Conservation (phyloP, 2,329 filamentous ascomycete species). For the Fusarium keratoplasticum region DNA sequence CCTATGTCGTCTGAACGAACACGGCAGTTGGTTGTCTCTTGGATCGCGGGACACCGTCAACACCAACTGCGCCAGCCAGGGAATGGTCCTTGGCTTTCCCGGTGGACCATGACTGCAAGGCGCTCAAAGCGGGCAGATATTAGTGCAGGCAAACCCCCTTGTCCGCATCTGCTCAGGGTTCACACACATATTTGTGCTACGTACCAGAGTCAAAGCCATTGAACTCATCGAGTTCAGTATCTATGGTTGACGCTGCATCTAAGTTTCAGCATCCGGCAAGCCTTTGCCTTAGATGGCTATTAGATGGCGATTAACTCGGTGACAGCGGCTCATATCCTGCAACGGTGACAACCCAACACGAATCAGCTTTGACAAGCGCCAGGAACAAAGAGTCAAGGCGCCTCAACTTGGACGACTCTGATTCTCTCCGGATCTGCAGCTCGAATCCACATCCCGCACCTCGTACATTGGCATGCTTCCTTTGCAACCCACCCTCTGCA, state of each 20-base stretch:
- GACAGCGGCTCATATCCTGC: background rate
- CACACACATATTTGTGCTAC: slow-evolving; percentile 27
- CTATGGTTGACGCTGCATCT: slow-evolving; percentile 10
- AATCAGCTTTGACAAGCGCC: slow-evolving; percentile 14
- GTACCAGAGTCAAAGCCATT: background rate
- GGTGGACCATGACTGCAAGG: slow-evolving; percentile 38
- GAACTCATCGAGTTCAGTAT: slow-evolving; percentile 12
- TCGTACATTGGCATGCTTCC: slow-evolving; percentile 12
- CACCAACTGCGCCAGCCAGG: slow-evolving; percentile 29
- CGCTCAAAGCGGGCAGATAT: slow-evolving; percentile 38
- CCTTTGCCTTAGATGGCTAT: slow-evolving; percentile 2
- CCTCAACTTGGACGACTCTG: slow-evolving; percentile 12
- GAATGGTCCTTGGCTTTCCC: slow-evolving; percentile 11
- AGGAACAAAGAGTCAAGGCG: slow-evolving; percentile 17
- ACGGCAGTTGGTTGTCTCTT: slow-evolving; percentile 22
- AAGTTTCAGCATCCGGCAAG: slow-evolving; percentile 24
- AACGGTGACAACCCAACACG: background rate
- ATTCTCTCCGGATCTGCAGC: slow-evolving; percentile 33
- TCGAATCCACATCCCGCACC: slow-evolving; percentile 31
- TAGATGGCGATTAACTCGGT: background rate
- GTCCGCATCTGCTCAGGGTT: slow-evolving; percentile 38
- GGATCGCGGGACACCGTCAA: slow-evolving; percentile 23
- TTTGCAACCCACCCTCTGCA: slow-evolving; percentile 3
- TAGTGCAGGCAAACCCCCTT: slow-evolving; percentile 38
- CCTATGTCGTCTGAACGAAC: background rate